A percentile compares a stretch with the other conserved stretches of the same genome.
These are phyloP conservation scores for Malbranchea zuffiana DNA, from an alignment of 2,329 filamentous ascomycete genomes.

Conservation along the genomic window DNA sequence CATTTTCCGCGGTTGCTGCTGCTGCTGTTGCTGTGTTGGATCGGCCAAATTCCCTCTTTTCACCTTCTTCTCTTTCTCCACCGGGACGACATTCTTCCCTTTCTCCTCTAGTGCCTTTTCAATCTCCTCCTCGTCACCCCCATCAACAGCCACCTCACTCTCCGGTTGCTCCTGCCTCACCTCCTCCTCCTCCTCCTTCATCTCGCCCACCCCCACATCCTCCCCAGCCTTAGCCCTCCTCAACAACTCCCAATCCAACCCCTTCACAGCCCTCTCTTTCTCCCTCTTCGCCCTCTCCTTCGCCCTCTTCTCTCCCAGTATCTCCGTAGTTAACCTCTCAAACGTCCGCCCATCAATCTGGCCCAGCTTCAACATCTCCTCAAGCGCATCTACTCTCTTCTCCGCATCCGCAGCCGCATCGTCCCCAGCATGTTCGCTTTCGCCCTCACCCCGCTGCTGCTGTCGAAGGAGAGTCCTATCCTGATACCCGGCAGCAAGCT, in stretches of 20 bases:
- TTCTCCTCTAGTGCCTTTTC: slow-evolving; percentile 33
- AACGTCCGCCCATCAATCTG: slow-evolving; percentile 75
- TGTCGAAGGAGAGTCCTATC: slow-evolving; percentile 64
- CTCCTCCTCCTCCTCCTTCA: slow-evolving; percentile 23
- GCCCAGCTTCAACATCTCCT: slow-evolving; percentile 69
- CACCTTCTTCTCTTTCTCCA: slow-evolving; percentile 31
- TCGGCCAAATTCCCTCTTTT: slow-evolving; percentile 45
- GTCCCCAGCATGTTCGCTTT: slow-evolving; percentile 31
- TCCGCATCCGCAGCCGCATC: slow-evolving; percentile 28
- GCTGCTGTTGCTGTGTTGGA: slow-evolving; percentile 22
- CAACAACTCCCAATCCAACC: slow-evolving; percentile 70
- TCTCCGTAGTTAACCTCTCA: slow-evolving; percentile 60
- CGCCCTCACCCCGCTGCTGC: slow-evolving; percentile 42
- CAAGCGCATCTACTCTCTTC: slow-evolving; percentile 62
- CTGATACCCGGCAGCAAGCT: slow-evolving; percentile 66
- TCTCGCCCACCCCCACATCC: slow-evolving; percentile 40
- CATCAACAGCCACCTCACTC: slow-evolving; percentile 17
- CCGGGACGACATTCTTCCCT: slow-evolving; percentile 22
- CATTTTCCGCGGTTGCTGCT: slow-evolving; percentile 38
- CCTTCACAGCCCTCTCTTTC: slow-evolving; percentile 58
- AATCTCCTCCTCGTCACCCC: slow-evolving; percentile 55
- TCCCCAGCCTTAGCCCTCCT: slow-evolving; percentile 36
- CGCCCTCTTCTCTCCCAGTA: slow-evolving; percentile 85
- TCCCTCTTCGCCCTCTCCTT: slow-evolving; percentile 52
- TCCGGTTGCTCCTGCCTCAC: slow-evolving; percentile 13